These are phyloP conservation scores for Priceomyces carsonii DNA, from an alignment of 805 yeast genomes.

Conservation along the genomic window DNA sequence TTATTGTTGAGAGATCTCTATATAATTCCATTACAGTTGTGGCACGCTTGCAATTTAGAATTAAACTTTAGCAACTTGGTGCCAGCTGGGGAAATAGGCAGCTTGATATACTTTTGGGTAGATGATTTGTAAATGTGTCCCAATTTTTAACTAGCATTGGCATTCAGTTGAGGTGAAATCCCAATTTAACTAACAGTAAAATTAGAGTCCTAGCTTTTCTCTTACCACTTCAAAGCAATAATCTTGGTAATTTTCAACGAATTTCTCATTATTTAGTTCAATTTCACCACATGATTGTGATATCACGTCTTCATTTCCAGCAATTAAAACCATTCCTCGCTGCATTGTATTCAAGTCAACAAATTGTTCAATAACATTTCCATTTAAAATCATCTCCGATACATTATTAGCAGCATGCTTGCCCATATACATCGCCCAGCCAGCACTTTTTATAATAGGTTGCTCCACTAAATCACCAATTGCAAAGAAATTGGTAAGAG, in stretches of 20 bases:
- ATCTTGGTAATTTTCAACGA: constrained; percentile 40
- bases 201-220: neutral
- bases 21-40: no score
- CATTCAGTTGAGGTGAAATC: neutral
- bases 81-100: no score
- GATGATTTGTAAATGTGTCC: no score
- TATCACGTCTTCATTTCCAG: constrained; percentile 38
- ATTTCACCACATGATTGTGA: constrained; percentile 37
- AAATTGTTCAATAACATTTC: constrained; percentile 31
- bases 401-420: constrained; percentile 40
- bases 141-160: no score
- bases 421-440: constrained; percentile 48
- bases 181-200: neutral
- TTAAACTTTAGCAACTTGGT: no score
- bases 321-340: constrained; percentile 42
- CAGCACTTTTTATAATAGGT: constrained; percentile 44
- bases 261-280: constrained; percentile 31
- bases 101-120: no score
- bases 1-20: no score
- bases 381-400: constrained; percentile 26
- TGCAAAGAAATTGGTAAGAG: constrained; percentile 29
- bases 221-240: constrained; percentile 41
- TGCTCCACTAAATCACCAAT: constrained; percentile 42
- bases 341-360: constrained; percentile 36
- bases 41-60: no score